Conservation (phyloP, 163 green algal genomes). For the Trebouxiophyceae sp. region DNA sequence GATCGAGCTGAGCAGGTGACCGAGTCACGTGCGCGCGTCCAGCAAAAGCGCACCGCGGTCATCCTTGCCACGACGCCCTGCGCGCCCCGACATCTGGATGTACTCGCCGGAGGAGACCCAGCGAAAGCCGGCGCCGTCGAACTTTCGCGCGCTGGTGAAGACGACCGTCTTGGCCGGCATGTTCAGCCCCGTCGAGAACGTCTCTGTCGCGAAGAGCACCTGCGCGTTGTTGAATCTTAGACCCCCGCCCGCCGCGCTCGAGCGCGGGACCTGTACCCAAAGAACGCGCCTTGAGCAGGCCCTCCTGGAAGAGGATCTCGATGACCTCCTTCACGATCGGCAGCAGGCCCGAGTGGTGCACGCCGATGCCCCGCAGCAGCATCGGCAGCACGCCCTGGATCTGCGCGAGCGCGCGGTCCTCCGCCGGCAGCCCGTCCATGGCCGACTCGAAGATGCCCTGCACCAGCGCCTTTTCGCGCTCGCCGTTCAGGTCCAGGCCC, state of each 20-base stretch:
- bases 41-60: constrained; percentile 50
- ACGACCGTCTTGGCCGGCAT: constrained; percentile 98
- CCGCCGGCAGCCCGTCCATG: constrained; percentile 49
- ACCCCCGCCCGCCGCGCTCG: no score
- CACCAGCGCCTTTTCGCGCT: constrained; percentile 67
- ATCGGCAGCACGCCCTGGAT: constrained; percentile 69
- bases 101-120: constrained; percentile 68
- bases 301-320: constrained; percentile 85
- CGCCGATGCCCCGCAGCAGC: constrained; percentile 78
- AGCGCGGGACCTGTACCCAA: no score
- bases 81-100: constrained; percentile 94
- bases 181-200: constrained; percentile 99
- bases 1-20: no score
- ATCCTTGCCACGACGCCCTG: constrained; percentile 86
- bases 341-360: constrained; percentile 95
- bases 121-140: constrained; percentile 76
- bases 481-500: constrained; percentile 49
- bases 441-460: constrained; percentile 52
- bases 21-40: neutral
- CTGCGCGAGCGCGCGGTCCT: constrained; percentile 59
- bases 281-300: constrained; percentile 48
- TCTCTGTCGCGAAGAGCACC: constrained; percentile 97
- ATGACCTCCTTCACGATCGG: constrained; percentile 95
- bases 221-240: no score
- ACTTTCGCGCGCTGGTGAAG: constrained; percentile 93